Evolutionary conservation across 192 early-diverging fungal species (phyloP).

Genomic region (Mortierella alpina): DNA sequence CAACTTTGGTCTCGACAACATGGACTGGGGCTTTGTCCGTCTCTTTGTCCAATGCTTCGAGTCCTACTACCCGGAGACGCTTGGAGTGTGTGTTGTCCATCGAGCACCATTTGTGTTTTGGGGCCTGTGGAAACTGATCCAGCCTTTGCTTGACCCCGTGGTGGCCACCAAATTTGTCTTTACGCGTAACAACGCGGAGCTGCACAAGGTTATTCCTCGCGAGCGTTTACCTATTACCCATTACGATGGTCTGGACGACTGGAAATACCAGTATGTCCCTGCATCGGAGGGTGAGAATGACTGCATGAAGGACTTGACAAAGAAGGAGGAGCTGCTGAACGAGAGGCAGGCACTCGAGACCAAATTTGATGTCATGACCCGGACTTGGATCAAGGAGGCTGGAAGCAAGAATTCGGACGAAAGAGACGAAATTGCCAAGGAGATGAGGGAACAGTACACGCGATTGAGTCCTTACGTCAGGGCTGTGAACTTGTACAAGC

Average conservation of each 20-base stretch:
- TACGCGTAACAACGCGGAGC: conserved; percentile 67
- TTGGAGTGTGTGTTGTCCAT: conserved; percentile 85
- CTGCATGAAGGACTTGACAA: conserved; percentile 57
- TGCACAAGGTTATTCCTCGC: conserved; percentile 71
- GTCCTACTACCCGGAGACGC: conserved; percentile 91
- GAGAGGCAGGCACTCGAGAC: conserved; percentile 49
- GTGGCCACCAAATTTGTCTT: conserved; percentile 90
- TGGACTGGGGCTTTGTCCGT: conserved; percentile 68
- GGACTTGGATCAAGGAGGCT: conserved; percentile 58
- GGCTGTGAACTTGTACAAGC: conserved; percentile 42
- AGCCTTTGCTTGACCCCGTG: conserved; percentile 88
- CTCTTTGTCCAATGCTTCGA: conserved; percentile 85
- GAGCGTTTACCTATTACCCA: conserved; percentile 69
- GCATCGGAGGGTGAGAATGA: conserved; percentile 39
- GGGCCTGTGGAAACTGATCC: conserved; percentile 85
- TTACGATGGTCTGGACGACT: conserved; percentile 70
- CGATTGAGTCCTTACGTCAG: conserved; percentile 60
- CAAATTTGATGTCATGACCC: conserved; percentile 58
- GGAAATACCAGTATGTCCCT: conserved; percentile 63
- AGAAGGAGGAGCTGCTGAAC: conserved; percentile 43
- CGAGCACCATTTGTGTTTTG: conserved; percentile 92
- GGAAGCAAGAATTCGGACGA: conserved; percentile 41
- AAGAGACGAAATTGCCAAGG: conserved; percentile 53
- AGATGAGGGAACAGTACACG: conserved; percentile 58
- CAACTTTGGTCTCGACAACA: conserved; percentile 82